These are phyloP conservation scores for Chaetomiaceae sp. DNA, from an alignment of 2,329 filamentous ascomycete genomes.

Conservation along the genomic window DNA sequence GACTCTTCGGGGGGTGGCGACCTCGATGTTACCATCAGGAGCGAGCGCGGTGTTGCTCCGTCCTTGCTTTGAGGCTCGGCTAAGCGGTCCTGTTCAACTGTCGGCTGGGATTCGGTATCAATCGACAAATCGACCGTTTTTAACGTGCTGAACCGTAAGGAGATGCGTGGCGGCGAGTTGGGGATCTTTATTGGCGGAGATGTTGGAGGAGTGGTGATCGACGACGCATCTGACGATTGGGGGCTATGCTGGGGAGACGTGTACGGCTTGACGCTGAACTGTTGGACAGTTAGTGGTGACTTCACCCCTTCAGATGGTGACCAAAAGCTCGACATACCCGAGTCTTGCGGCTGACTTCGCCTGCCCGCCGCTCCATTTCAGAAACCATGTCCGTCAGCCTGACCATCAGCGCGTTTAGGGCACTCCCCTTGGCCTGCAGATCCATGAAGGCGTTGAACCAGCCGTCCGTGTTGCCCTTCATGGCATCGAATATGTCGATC, in stretches of 20 bases:
- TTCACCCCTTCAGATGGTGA: neutral
- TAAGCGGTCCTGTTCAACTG: neutral
- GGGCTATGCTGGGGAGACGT: slow-evolving; percentile 26
- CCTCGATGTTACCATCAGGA: slow-evolving; percentile 8
- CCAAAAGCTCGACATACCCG: slow-evolving; percentile 50
- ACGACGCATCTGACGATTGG: slow-evolving; percentile 25
- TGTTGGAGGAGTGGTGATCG: slow-evolving; percentile 21
- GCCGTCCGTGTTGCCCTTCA: slow-evolving; percentile 88
- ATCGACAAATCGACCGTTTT: slow-evolving; percentile 25
- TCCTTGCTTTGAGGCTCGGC: neutral
- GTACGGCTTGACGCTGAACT: slow-evolving; percentile 31
- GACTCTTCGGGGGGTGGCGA: slow-evolving; percentile 10
- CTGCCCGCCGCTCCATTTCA: slow-evolving; percentile 82
- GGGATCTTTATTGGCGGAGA: slow-evolving; percentile 23
- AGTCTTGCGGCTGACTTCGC: slow-evolving; percentile 73
- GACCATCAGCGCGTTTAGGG: slow-evolving; percentile 64
- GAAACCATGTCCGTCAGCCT: slow-evolving; percentile 72
- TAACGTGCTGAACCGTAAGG: slow-evolving; percentile 27
- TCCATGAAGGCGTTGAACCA: slow-evolving; percentile 80
- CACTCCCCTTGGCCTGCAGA: slow-evolving; percentile 67
- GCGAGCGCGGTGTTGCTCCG: slow-evolving; percentile 1
- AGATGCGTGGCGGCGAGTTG: slow-evolving; percentile 26
- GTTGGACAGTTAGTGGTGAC: slow-evolving; percentile 11
- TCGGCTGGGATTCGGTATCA: neutral
- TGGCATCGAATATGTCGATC: slow-evolving; percentile 74